phyloP scores from a whole-genome alignment of 1,284 basidiomycete genomes.

The Takashimella tepidaria region DNA sequence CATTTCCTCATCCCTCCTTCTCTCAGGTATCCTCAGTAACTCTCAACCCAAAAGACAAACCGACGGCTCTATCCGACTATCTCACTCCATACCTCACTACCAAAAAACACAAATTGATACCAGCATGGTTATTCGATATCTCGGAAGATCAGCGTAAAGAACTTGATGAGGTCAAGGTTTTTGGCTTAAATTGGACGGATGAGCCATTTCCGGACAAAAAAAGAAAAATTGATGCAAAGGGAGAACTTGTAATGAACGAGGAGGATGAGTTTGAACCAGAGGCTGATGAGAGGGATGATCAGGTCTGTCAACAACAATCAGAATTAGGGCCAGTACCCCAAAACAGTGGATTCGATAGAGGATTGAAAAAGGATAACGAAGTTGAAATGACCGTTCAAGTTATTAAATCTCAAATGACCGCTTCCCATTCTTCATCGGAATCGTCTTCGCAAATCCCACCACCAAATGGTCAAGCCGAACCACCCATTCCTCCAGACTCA shows the following conservation, averaged over 20 bases:
- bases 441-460: too few species aligned
- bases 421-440: neutral
- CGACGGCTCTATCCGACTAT: constrained; percentile 3
- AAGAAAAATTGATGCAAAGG: neutral
- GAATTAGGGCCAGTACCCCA: neutral
- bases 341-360: neutral
- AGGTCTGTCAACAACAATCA: neutral
- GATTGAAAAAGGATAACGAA: neutral
- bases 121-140: constrained; percentile 31
- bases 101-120: constrained; percentile 19
- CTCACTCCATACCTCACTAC: constrained; percentile 18
- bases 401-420: neutral
- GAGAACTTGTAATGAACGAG: neutral
- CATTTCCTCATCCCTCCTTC: neutral
- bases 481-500: too few species aligned
- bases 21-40: neutral
- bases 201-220: neutral
- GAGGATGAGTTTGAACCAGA: neutral
- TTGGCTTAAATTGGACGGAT: constrained; percentile 23
- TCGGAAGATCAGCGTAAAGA: constrained; percentile 7
- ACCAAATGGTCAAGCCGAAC: too few species aligned
- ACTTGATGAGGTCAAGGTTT: constrained; percentile 24
- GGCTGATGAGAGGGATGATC: too few species aligned
- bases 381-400: neutral
- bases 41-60: neutral